Conservation (phyloP, 495 filamentous ascomycete genomes). For the Polyplosphaeria fusca region DNA sequence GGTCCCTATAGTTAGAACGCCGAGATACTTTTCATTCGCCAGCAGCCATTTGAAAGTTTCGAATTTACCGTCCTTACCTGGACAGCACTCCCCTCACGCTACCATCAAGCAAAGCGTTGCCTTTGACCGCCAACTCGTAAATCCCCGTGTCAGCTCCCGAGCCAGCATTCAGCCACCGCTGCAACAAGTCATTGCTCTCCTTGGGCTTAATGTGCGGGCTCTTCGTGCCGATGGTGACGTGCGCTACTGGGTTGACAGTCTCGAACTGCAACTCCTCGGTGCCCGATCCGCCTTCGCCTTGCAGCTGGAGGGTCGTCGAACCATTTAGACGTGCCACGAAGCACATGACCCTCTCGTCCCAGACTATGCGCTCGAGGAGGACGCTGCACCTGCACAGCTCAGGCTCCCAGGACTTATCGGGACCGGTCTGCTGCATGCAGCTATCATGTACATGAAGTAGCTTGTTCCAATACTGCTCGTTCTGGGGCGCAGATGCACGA, state of each 20-base stretch:
- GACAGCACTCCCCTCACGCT: conserved; percentile 42
- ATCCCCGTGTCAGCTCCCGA: conserved; percentile 50
- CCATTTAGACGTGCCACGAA: conserved; percentile 67
- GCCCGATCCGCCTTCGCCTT: conserved; percentile 24
- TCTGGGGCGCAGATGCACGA: conserved; percentile 55
- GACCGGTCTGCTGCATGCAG: conserved; percentile 10
- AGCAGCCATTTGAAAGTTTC: no score
- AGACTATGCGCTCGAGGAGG: conserved; percentile 68
- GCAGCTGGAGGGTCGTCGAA: conserved; percentile 30
- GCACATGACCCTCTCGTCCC: conserved; percentile 80
- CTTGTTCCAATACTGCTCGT: conserved; percentile 66
- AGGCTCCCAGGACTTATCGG: conserved; percentile 35
- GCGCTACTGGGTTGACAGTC: conserved; percentile 74
- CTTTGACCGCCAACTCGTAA: conserved; percentile 40
- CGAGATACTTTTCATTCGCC: no score
- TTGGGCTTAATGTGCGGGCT: conserved; percentile 73
- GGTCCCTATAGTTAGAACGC: no score
- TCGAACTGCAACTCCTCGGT: conserved; percentile 54
- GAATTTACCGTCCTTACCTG: no score
- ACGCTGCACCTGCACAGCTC: conserved; percentile 53
- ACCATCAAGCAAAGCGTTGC: conserved; percentile 42
- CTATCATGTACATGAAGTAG: conserved; percentile 47
- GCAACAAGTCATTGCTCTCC: conserved; percentile 84
- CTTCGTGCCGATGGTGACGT: conserved; percentile 85
- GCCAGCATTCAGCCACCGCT: conserved; percentile 60